Evolutionary conservation across 768 basidiomycete genomes (phyloP).

Genomic region (Pisolithus sp.): DNA sequence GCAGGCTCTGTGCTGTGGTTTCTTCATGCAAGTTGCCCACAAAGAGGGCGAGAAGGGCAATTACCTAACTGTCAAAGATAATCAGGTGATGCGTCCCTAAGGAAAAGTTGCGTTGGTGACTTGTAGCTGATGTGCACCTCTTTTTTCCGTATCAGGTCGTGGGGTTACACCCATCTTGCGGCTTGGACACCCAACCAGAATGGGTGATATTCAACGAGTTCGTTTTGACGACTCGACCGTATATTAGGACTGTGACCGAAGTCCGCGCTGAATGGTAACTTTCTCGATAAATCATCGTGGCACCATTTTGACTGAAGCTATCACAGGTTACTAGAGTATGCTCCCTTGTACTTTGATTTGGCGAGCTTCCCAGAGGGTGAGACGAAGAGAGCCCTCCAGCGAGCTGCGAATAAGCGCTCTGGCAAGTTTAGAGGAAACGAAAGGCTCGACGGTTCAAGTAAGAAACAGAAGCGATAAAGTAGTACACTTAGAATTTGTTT

Average conservation of each 20-base stretch:
- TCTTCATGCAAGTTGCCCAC: constrained; percentile 98
- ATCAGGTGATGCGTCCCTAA: constrained; percentile 48
- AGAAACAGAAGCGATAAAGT: constrained; percentile 12
- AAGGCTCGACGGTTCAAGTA: constrained; percentile 4
- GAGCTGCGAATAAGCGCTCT: constrained; percentile 46
- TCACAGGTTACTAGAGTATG: constrained; percentile 58
- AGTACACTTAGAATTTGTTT: not conserved
- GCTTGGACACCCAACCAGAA: constrained; percentile 80
- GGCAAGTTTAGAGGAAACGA: constrained; percentile 31
- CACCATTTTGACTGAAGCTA: not conserved
- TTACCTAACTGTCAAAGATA: constrained; percentile 92
- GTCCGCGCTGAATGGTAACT: constrained; percentile 80
- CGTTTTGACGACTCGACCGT: constrained; percentile 81
- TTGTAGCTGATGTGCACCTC: not conserved
- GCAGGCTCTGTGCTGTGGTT: constrained; percentile 82
- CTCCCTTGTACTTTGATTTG: constrained; percentile 65
- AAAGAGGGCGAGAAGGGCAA: constrained; percentile 86
- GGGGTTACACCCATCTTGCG: constrained; percentile 70
- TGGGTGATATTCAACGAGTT: constrained; percentile 96
- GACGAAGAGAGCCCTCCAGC: constrained; percentile 57
- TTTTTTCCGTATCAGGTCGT: constrained; percentile 8
- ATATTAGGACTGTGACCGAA: constrained; percentile 88
- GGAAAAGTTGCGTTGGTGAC: not conserved
- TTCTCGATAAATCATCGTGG: not conserved
- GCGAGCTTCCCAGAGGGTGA: constrained; percentile 59